Base-by-base conservation (phyloP, 805 yeast species). In the Hanseniaspora clermontiae region DNA sequence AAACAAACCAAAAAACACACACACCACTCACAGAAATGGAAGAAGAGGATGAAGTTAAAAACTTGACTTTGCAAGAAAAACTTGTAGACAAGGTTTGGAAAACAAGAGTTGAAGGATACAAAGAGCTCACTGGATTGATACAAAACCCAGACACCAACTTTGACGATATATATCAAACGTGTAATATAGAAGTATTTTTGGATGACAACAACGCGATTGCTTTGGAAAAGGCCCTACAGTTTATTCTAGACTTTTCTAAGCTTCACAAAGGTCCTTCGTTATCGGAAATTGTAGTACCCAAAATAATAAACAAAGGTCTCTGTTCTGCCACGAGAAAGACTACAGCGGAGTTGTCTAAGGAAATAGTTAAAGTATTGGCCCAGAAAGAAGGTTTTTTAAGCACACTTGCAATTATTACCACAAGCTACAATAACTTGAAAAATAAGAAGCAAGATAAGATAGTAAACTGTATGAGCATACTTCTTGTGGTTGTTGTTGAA, bases 171-270 rank as follows among this genome's bases (percentile, higher is more conserved):
- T 68, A 24, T 72, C 72, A 3, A 80, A 77, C 64, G 65, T 79
- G 59, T 64, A 68, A 17, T 2, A 72, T 82, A 63, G 81, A 78
- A 61, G 73, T 74, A 61, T 75, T 83, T 43, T 82, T 85, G 8
- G 74, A 79, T 2, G 98, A 93, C 66, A 67, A 83, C 36, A 93
- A 93, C 65, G 96, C 89, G 19, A 93, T 84, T 17, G 95, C 97
- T 0, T 95, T 89, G 61, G 97, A 93, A 64, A 72, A 83, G 1
- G 97, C 87, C 5, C 71, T 88, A 20, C 66, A 70, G 3, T 76
- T 85, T 8, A 66, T 87, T 6, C 69, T 69, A 14, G 74, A 79
- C 5, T 77, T 79, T 62, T 69, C 85, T 45, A 24, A 31, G 15
- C 11, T n/a, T 27, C 19, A 42, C 20, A 24, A 65, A 1, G 75